Conservation (phyloP, 73 alveolate genomes). For the Blepharisma japonicum region DNA sequence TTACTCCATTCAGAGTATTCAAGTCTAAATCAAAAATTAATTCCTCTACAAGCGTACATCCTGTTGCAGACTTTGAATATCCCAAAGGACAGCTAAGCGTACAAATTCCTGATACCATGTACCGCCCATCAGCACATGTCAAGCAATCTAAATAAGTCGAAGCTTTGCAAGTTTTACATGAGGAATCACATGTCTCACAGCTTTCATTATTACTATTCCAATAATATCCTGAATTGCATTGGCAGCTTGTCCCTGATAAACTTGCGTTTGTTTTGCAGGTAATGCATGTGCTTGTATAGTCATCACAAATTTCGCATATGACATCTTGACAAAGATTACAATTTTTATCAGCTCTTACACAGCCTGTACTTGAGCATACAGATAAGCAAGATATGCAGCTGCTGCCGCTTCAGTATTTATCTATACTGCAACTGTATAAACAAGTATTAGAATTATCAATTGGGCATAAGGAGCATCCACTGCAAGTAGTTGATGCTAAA, state of each 20-base stretch:
- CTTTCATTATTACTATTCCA: background rate
- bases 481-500: background rate
- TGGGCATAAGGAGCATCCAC: background rate
- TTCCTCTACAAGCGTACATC: background rate
- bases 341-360: slow-evolving; percentile 8
- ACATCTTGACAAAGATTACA: slow-evolving; percentile 17
- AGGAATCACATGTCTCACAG: background rate
- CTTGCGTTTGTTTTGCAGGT: background rate
- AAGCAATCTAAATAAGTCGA: background rate
- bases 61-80: background rate
- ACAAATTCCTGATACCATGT: background rate
- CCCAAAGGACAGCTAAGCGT: background rate
- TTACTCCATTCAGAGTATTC: background rate
- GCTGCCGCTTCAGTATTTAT: background rate
- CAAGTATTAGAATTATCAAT: background rate
- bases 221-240: background rate
- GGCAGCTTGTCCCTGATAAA: background rate
- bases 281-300: background rate
- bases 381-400: background rate
- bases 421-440: background rate
- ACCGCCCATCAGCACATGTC: background rate
- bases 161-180: background rate
- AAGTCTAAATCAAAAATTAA: background rate
- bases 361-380: background rate
- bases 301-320: background rate